These are phyloP conservation scores for Penicillium oxalicum DNA, from an alignment of 2,329 filamentous ascomycete species.

Conservation along the genomic window DNA sequence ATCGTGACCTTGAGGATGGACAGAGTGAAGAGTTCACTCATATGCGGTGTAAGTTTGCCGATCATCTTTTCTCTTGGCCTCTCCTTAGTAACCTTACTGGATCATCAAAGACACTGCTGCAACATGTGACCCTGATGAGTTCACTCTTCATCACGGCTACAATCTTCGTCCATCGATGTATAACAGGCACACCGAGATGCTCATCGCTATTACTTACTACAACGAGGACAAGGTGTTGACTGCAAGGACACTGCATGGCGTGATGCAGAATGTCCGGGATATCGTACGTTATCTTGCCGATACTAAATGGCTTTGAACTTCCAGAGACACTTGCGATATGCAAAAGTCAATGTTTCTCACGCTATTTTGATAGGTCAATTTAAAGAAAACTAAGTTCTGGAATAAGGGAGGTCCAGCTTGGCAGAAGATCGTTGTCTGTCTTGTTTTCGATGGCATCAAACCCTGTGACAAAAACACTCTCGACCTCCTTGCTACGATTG, in stretches of 20 bases:
- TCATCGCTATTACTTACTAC: slow-evolving; percentile 96
- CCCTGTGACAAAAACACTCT: slow-evolving; percentile 91
- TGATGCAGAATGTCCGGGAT: slow-evolving; percentile 95
- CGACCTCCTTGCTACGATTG: slow-evolving; percentile 83
- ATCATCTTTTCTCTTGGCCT: neutral
- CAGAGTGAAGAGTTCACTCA: slow-evolving; percentile 14
- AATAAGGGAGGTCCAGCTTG: slow-evolving; percentile 94
- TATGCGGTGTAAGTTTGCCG: slow-evolving; percentile 10
- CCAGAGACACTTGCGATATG: no score
- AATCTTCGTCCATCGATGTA: slow-evolving; percentile 95
- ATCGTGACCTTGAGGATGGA: slow-evolving; percentile 11
- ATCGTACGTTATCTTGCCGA: slow-evolving; percentile 49
- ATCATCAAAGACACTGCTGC: slow-evolving; percentile 67
- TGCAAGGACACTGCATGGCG: slow-evolving; percentile 81
- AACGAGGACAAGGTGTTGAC: slow-evolving; percentile 94
- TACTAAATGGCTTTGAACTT: no score
- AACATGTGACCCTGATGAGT: slow-evolving; percentile 93
- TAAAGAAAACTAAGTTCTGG: slow-evolving; percentile 98
- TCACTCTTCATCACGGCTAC: slow-evolving; percentile 95
- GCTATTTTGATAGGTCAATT: slow-evolving; percentile 51
- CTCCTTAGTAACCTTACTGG: neutral
- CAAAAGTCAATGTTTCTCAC: neutral
- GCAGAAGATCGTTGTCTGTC: slow-evolving; percentile 95
- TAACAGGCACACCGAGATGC: slow-evolving; percentile 88
- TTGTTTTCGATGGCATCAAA: slow-evolving; percentile 94